Conservation (phyloP, 495 filamentous ascomycete species). For the Tuber microsphaerosporum region DNA sequence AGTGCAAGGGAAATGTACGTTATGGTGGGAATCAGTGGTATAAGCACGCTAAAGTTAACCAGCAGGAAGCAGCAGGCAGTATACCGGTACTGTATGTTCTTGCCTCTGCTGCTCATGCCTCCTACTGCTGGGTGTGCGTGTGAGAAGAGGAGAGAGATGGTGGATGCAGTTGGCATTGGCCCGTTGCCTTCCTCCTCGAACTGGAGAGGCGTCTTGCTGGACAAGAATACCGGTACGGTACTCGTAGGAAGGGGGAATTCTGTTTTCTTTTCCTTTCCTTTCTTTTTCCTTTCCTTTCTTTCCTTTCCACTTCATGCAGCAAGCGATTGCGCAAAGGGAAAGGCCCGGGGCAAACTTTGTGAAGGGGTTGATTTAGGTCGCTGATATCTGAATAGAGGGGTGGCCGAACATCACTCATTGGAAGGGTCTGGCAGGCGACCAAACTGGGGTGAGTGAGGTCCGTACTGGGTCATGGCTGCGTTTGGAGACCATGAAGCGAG, state of each 20-base stretch:
- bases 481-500: conserved; percentile 35
- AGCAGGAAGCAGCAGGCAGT: not conserved
- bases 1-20: not conserved
- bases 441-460: conserved; percentile 1
- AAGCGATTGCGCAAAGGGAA: conserved; percentile 39
- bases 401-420: conserved; percentile 11
- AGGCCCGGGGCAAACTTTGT: conserved; percentile 25
- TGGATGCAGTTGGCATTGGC: conserved; percentile 35
- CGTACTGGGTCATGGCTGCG: conserved; percentile 16
- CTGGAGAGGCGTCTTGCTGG: conserved; percentile 29
- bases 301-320: conserved; percentile 8
- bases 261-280: not conserved
- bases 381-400: conserved; percentile 33
- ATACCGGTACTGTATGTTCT: too few species aligned
- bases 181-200: conserved; percentile 34
- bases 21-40: not conserved
- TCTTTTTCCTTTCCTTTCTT: not conserved
- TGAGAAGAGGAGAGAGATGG: conserved; percentile 11
- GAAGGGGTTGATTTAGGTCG: conserved; percentile 37
- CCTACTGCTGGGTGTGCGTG: not conserved
- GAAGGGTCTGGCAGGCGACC: not conserved
- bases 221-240: conserved; percentile 12
- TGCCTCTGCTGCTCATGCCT: not conserved
- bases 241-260: conserved; percentile 15
- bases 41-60: not conserved